Base-by-base conservation (phyloP, 1,284 basidiomycete species). In the Porodaedalea pini region DNA sequence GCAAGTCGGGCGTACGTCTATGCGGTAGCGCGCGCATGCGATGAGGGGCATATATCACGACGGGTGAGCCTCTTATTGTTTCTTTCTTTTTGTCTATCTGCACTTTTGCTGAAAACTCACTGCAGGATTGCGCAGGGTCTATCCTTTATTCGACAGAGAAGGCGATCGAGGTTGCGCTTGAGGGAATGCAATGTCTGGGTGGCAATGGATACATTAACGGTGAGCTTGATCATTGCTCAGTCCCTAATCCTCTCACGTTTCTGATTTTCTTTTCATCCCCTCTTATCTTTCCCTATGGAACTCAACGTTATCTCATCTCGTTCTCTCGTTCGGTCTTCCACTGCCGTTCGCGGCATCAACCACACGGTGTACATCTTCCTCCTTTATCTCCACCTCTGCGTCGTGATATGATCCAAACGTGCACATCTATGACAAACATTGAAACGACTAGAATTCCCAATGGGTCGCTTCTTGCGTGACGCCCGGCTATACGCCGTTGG, bases 171-270 rank as follows among this genome's bases (percentile, higher is more conserved):
- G 91, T 96, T n/a, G 85, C 92, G 1, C 73, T 91, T 64, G 93
- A 96, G 66, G 92, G 85, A 4, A 92, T 93, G 85, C 93, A 96
- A 67, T 93, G 90, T 69, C 76, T 95, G 54, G 93, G 93, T 58
- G 93, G 93, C 4, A 95, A 95, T 69, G 93, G 93, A 5, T 95
- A 95, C 68, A 93, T 94, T 69, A 93, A 94, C 63, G 91, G 90
- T 88, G 56, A 40, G 55, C 23, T n/a, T 11, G 21, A 23, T 21
- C 15, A 19, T 13, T 5, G 8, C 13, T 23, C 2, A n/a, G 15
- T 8, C n/a, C 13, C 5, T 49, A 54, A 49, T 55, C 17, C 53
- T 50, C 21, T 48, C 27, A 17, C 21, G 43, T 4, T 23, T 21
- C 32, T 58, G 19, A 58, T 44, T 17, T 29, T 45, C n/a, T 56